A percentile compares a stretch with the other conserved stretches of the same genome.
phyloP scores from a whole-genome alignment of 495 filamentous ascomycete genomes.

The Aspergillus cristatus region DNA sequence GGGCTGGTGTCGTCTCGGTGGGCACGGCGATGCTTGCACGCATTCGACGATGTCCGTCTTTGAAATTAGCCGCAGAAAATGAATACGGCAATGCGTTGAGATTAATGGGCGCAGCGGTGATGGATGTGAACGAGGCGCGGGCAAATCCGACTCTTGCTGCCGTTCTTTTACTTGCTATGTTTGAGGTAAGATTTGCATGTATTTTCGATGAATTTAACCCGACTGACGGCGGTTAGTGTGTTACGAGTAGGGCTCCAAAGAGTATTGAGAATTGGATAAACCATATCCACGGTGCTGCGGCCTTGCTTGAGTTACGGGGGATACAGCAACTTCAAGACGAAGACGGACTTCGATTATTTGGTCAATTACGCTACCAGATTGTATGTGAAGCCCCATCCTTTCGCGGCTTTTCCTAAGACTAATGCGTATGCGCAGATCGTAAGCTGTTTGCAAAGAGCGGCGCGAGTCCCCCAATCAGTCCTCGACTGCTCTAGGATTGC shows the following conservation, averaged over 20 bases:
- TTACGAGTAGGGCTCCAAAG: constrained; percentile 35
- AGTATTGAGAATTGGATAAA: constrained; percentile 46
- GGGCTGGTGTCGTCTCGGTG: constrained; percentile 38
- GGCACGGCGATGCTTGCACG: constrained; percentile 43
- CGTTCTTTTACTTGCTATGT: constrained; percentile 48
- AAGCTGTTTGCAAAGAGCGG: constrained; percentile 30
- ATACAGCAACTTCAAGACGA: constrained; percentile 44
- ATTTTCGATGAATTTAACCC: not conserved
- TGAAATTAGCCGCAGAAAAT: constrained; percentile 30
- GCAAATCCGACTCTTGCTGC: constrained; percentile 54
- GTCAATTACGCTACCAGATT: constrained; percentile 44
- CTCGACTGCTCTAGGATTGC: constrained; percentile 26
- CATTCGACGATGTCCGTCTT: constrained; percentile 20
- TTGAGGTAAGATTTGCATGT: constrained; percentile 27
- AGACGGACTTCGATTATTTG: constrained; percentile 48
- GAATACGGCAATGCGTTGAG: constrained; percentile 41
- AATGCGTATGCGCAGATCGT: constrained; percentile 19
- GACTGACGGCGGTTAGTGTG: constrained; percentile 27
- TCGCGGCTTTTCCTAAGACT: not conserved
- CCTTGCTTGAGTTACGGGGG: constrained; percentile 49
- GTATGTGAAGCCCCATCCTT: constrained; percentile 15
- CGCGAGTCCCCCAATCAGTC: constrained; percentile 25
- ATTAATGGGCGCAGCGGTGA: constrained; percentile 44
- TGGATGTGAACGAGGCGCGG: constrained; percentile 42
- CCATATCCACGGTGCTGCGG: constrained; percentile 51